Percentiles rank a stretch among this genome's conserved stretches.
Evolutionary conservation across 257 asterid species (phyloP).

Genomic region (Parsonsia alboflavescens): DNA sequence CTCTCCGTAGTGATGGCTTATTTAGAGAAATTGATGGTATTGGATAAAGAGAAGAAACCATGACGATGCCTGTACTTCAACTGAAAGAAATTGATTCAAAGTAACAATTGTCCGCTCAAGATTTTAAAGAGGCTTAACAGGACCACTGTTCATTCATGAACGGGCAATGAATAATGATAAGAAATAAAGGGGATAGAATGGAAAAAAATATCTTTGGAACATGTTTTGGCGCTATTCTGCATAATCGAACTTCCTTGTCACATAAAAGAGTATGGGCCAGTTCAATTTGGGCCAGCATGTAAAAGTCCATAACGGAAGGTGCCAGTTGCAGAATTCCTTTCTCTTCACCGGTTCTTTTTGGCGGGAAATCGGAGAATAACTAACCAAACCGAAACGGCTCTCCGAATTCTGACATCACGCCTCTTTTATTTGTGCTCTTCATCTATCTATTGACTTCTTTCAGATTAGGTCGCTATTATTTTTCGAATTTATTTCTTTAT

Average conservation of each 20-base stretch:
- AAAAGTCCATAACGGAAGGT: not conserved
- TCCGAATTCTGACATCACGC: not conserved
- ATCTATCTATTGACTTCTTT: not conserved
- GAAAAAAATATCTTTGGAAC: no score
- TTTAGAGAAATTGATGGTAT: slow-evolving; percentile 43
- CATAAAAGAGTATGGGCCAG: no score
- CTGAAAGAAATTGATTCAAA: not conserved
- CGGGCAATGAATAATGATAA: slow-evolving; percentile 1
- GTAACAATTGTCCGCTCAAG: not conserved
- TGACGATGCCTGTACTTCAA: slow-evolving; percentile 24
- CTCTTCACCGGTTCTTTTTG: no score
- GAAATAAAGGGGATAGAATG: not conserved
- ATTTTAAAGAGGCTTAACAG: slow-evolving; percentile 2
- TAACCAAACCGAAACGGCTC: not conserved
- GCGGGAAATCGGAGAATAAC: not conserved
- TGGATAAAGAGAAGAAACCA: slow-evolving; percentile 53
- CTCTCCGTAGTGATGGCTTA: slow-evolving; percentile 27
- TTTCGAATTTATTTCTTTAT: not conserved
- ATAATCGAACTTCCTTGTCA: no score
- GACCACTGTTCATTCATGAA: not conserved
- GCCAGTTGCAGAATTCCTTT: not conserved
- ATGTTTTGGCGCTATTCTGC: no score
- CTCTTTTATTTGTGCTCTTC: no score
- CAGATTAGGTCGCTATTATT: not conserved
- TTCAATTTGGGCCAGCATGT: no score